Evolutionary conservation across 306 rosid species (phyloP).

Genomic region (Quercus gilva): DNA sequence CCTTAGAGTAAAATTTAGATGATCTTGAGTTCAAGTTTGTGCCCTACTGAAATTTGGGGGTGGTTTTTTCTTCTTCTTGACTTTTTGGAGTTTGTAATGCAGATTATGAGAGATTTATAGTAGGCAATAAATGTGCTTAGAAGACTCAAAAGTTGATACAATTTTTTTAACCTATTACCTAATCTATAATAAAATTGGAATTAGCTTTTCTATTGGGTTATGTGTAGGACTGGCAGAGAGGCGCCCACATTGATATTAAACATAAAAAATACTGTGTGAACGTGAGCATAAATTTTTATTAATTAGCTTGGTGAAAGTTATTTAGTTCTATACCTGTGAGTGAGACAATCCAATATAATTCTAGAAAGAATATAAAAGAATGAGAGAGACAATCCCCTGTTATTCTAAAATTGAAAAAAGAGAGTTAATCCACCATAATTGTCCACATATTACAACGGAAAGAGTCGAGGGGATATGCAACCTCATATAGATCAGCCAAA

Average conservation of each 20-base stretch:
- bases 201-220: no score
- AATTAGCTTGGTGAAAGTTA: not conserved
- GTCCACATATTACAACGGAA: not conserved
- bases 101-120: not conserved
- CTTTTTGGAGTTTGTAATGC: not conserved
- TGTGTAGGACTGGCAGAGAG: no score
- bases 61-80: not conserved
- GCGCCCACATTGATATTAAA: no score
- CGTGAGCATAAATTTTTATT: not conserved
- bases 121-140: no score
- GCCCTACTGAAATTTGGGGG: not conserved
- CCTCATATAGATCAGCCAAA: not conserved
- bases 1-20: not conserved
- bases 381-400: not conserved
- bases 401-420: no score
- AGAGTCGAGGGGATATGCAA: not conserved
- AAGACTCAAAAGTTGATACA: not conserved
- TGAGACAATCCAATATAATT: not conserved
- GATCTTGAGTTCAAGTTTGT: not conserved
- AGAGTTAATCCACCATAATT: not conserved
- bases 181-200: no score
- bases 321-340: not conserved
- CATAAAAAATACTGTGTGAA: no score
- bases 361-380: not conserved
- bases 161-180: not conserved